These are phyloP conservation scores for Metschnikowia chrysomelidarum DNA, from an alignment of 805 yeast species.

Conservation along the genomic window DNA sequence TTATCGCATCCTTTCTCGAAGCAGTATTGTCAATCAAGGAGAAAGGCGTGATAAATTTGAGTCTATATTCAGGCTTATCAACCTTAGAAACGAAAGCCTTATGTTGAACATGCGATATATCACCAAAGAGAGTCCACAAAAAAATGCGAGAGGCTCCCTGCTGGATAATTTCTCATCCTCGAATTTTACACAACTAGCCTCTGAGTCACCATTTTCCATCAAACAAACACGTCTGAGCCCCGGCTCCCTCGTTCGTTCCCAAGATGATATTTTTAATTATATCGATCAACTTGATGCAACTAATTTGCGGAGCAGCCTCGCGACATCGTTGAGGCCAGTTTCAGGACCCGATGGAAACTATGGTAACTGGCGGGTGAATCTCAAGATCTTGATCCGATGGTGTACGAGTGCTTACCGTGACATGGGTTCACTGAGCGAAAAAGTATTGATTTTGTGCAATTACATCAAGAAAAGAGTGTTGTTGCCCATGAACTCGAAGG, in stretches of 20 bases:
- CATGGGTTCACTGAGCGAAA: conserved; percentile 28
- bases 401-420: conserved; percentile 38
- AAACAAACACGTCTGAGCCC: neutral
- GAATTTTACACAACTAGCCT: neutral
- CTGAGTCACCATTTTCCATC: no score
- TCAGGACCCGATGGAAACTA: conserved; percentile 9
- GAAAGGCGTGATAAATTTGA: conserved; percentile 26
- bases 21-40: conserved; percentile 18
- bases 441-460: conserved; percentile 40
- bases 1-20: conserved; percentile 33
- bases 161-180: neutral
- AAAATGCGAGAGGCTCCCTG: no score
- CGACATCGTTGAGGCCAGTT: conserved; percentile 25
- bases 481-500: conserved; percentile 20
- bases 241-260: conserved; percentile 20
- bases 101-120: conserved; percentile 47
- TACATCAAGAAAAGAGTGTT: conserved; percentile 43
- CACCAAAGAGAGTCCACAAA: conserved; percentile 5
- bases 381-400: conserved; percentile 41
- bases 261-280: conserved; percentile 31
- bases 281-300: conserved; percentile 37
- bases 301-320: conserved; percentile 29
- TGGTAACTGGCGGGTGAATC: conserved; percentile 32
- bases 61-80: conserved; percentile 57
- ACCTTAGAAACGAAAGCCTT: conserved; percentile 69